Conservation (phyloP, 495 filamentous ascomycete species). For the Hyaloscypha variabilis region DNA sequence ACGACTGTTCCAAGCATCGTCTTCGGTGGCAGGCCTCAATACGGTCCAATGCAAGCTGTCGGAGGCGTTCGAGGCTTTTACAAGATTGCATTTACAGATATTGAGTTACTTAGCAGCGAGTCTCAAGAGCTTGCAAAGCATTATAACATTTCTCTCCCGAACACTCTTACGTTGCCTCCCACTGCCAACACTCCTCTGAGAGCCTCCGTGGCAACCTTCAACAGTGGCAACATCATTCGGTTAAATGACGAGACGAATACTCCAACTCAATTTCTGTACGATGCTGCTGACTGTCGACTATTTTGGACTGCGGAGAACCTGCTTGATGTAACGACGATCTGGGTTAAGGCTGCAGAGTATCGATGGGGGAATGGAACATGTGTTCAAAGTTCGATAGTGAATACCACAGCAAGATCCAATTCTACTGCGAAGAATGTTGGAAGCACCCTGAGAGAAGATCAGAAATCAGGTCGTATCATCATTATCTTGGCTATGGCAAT, state of each 20-base stretch:
- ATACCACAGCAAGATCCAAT: not conserved
- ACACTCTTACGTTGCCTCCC: not conserved
- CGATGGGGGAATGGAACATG: not conserved
- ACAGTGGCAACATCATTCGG: not conserved
- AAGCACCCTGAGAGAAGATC: no score
- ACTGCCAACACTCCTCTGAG: not conserved
- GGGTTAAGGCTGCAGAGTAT: conserved; percentile 1
- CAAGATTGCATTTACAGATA: not conserved
- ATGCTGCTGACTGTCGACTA: not conserved
- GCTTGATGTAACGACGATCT: not conserved
- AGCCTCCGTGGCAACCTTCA: not conserved
- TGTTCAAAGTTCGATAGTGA: not conserved
- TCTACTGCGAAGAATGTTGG: no score
- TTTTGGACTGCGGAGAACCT: not conserved
- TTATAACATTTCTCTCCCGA: not conserved
- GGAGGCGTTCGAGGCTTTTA: not conserved
- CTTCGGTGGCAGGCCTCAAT: no score
- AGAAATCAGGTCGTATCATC: no score
- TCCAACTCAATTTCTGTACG: not conserved
- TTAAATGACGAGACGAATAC: not conserved
- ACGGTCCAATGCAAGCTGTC: not conserved
- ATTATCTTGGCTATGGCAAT: no score
- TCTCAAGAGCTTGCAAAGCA: not conserved
- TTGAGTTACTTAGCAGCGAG: not conserved
- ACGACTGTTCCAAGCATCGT: no score